Evolutionary conservation across 1,284 basidiomycete species (phyloP), one percentile per base, ranked within the genome.

Genomic region (Vanrija sp.): DNA sequence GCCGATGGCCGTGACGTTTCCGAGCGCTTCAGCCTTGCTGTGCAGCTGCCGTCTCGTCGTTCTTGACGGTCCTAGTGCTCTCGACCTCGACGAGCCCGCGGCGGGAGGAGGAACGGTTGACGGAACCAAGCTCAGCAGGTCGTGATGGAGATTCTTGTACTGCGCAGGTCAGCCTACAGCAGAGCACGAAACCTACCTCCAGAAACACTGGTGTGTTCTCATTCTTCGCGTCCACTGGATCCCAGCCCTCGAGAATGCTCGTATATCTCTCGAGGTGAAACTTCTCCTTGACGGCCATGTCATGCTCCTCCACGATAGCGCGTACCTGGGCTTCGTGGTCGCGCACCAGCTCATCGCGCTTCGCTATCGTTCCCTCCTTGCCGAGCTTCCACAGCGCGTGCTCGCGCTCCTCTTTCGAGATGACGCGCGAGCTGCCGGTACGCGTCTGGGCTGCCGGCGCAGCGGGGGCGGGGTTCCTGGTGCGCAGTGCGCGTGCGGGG

Each of bases 241-340:
- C 82, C 73, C 85, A 94, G 6, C 80, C 73, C 14, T 69, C 80
- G 42, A 90, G 76, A 76, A 93, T 80, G 23, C 82, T 85, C 4
- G 84, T 81, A 67, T 87, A 93, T 55, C 86, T 80, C 63, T 92
- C 86, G 74, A 93, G 80, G 66, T 94, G 91, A 73, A 92, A 94
- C 54, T 84, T 80, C 72, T 95, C 89, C 58, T 90, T 83, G 50
- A 93, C 88, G 72, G 88, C 74, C 64, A 82, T 81, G 74, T 92
- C 90, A 78, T 92, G 89, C 57, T 69, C 79, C 56, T 87, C 84
- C 59, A 85, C 72, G 23, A 89, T 79, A 15, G 70, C 67, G 60
- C 84, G 82, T 55, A 91, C 72, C 62, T 85, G 78, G 14, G 66
- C 67, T 70, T 87, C 85, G 68, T 82, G 84, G 62, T 83, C 78